These are phyloP conservation scores for Phaeosphaeriaceae sp. DNA, from an alignment of 2,329 filamentous ascomycete genomes.

Conservation along the genomic window DNA sequence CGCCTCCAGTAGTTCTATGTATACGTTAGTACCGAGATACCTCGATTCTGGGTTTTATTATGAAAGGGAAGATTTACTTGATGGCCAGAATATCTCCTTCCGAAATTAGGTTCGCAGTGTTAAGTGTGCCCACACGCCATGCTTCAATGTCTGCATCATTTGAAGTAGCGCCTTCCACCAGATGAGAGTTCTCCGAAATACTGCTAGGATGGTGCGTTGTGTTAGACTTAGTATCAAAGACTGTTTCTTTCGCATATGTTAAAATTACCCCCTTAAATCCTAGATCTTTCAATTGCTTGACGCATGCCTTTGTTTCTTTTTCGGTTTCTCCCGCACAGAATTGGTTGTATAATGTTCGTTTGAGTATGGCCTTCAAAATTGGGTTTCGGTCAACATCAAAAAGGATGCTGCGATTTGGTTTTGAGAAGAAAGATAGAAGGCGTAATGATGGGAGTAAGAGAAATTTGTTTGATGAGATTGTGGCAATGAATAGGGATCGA, in stretches of 20 bases:
- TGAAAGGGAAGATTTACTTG: constrained; percentile 24
- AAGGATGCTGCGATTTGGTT: constrained; percentile 45
- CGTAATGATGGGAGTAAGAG: constrained; percentile 49
- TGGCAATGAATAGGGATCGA: constrained; percentile 48
- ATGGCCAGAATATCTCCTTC: constrained; percentile 41
- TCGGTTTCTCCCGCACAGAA: constrained; percentile 85
- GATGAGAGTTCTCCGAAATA: constrained; percentile 17
- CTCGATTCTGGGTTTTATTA: neutral
- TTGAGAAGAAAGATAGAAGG: constrained; percentile 49
- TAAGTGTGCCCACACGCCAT: constrained; percentile 36
- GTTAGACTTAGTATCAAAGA: constrained; percentile 50
- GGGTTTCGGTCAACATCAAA: constrained; percentile 74
- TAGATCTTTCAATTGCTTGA: constrained; percentile 69
- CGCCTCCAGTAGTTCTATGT: constrained; percentile 53
- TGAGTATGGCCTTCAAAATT: constrained; percentile 72
- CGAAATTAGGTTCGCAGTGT: constrained; percentile 38
- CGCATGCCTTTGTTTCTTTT: constrained; percentile 67
- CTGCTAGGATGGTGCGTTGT: constrained; percentile 11
- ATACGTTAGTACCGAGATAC: constrained; percentile 13
- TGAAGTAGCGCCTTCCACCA: constrained; percentile 4
- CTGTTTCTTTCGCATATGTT: constrained; percentile 76
- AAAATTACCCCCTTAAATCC: constrained; percentile 86
- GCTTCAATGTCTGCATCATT: constrained; percentile 45
- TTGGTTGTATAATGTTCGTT: constrained; percentile 85
- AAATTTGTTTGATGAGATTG: constrained; percentile 55